Base-by-base conservation (phyloP, 1,139 yeast genomes). In the Lodderomyces elongisporus region DNA sequence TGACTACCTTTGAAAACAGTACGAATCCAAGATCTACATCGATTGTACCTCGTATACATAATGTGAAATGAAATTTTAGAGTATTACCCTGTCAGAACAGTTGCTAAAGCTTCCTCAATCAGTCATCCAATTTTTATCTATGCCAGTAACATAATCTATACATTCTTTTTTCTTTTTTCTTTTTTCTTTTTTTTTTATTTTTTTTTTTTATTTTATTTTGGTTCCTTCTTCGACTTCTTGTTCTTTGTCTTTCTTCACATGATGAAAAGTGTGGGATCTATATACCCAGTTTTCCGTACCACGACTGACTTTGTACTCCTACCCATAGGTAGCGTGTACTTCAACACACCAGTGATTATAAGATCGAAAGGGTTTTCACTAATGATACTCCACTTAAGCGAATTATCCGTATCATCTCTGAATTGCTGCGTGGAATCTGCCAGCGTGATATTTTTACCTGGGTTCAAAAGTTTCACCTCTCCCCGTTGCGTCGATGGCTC, bases 351-450 rank as follows among this genome's bases (percentile, higher is more conserved):
- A 30, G 95, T 68, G 2, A 89, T 68, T 17, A 88, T 83, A 47
- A 89, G 63, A 42, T 88, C 96, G 56, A 89, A 89, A 9, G 96
- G 95, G 49, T 85, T 77, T 43, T 77, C 75, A 16, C 84, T 77
- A 14, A 91, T 77, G 14, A 70, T 64, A 35, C 76, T 74, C 98
- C 98, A 89, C 51, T 78, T 77, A 49, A 62, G 67, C 38, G 70
- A 70, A 40, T 70, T 68, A 42, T 68, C 74, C 5, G 60, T 60
- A 13, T 41, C 49, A 8, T 14, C 20, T 13, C 21, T 14, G 2
- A 4, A n/a, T 3, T 18, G 24, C 10, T 5, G 9, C 9, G 16
- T 8, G 9, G 17, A 14, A 4, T 43, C 26, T 33, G 51, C 17
- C 13, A 26, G 14, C 1, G 88, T 75, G 14, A 76, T 59, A 46